A percentile compares a stretch with the other conserved stretches of the same genome.
These are phyloP conservation scores for Mycena venus DNA, from an alignment of 768 basidiomycete species.

Conservation along the genomic window DNA sequence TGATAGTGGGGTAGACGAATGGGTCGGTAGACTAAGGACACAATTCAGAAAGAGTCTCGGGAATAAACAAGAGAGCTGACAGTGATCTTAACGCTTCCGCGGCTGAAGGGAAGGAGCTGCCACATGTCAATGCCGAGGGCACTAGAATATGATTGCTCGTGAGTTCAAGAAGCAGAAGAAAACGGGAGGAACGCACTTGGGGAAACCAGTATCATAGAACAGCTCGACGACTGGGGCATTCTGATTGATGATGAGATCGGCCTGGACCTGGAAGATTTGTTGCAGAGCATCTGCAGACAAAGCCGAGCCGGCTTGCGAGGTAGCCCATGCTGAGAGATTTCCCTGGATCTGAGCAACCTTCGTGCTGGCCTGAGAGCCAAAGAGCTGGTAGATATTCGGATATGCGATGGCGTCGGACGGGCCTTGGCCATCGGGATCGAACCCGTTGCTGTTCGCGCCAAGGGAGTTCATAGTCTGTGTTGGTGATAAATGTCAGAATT, in stretches of 20 bases:
- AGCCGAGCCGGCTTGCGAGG: slow-evolving; percentile 55
- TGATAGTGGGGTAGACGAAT: slow-evolving; percentile 60
- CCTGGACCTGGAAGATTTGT: slow-evolving; percentile 60
- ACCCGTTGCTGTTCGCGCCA: slow-evolving; percentile 56
- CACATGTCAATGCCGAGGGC: slow-evolving; percentile 64
- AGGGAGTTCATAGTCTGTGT: slow-evolving; percentile 56
- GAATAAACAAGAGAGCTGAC: slow-evolving; percentile 40
- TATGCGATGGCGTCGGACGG: slow-evolving; percentile 65
- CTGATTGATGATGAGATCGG: slow-evolving; percentile 58
- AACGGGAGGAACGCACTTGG: slow-evolving; percentile 49
- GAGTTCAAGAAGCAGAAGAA: not conserved
- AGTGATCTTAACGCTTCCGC: slow-evolving; percentile 51
- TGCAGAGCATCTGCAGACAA: slow-evolving; percentile 56
- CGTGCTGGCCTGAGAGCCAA: slow-evolving; percentile 48
- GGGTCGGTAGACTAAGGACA: slow-evolving; percentile 57
- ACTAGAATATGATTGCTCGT: slow-evolving; percentile 37
- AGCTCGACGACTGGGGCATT: slow-evolving; percentile 63
- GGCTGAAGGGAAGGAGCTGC: slow-evolving; percentile 68
- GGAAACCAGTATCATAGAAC: slow-evolving; percentile 61
- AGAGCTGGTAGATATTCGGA: slow-evolving; percentile 64
- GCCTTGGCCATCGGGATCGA: slow-evolving; percentile 55
- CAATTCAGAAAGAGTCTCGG: not conserved
- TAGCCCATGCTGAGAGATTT: slow-evolving; percentile 57
- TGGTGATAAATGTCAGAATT: not conserved
- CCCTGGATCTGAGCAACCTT: slow-evolving; percentile 53